Evolutionary conservation across 164 flowering plant genomes (phyloP), one percentile per base, ranked within the genome.

Genomic region (Nymphaea thermarum): DNA sequence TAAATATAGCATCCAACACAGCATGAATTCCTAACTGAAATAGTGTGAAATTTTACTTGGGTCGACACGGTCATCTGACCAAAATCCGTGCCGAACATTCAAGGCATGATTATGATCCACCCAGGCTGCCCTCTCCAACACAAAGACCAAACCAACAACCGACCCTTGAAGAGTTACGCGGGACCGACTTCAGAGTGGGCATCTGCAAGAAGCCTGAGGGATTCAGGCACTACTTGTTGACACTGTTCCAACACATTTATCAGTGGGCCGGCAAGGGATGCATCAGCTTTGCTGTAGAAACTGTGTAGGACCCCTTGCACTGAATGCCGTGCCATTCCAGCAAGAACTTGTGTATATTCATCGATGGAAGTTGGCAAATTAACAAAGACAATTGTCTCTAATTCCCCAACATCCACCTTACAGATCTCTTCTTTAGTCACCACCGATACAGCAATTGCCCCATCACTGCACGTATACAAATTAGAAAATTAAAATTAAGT

Each of bases 291-390:
- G n/a, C 71, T 67, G 25, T 78, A 62, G 61, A 75, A 67, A 77
- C 75, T 77, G 42, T 81, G 81, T 71, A 82, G 60, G 14, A 65
- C 59, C 6, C 83, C 81, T 43, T 76, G 51, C 6, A 78, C 74
- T 14, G 79, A 68, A 64, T 65, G 67, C 44, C 83, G 78, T 1
- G 81, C 84, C 86, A 82, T 85, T 55, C 63, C 73, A 18, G 77
- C 73, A 62, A 85, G 82, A 44, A 82, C 70, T 43, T 71, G 66
- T 25, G 71, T 70, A 57, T 84, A 82, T 66, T 62, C 68, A 14
- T 76, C 73, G 8, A 79, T 74, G 8, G 75, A 64, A 0, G 66
- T 63, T 14, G 76, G 65, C 44, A 80, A 72, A 51, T 76, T 70
- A 43, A 69, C 63, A 64, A 82, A 43, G 10, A 80, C 59, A 25